These are phyloP conservation scores for Collybia mongolica DNA, from an alignment of 768 basidiomycete genomes.

Conservation along the genomic window DNA sequence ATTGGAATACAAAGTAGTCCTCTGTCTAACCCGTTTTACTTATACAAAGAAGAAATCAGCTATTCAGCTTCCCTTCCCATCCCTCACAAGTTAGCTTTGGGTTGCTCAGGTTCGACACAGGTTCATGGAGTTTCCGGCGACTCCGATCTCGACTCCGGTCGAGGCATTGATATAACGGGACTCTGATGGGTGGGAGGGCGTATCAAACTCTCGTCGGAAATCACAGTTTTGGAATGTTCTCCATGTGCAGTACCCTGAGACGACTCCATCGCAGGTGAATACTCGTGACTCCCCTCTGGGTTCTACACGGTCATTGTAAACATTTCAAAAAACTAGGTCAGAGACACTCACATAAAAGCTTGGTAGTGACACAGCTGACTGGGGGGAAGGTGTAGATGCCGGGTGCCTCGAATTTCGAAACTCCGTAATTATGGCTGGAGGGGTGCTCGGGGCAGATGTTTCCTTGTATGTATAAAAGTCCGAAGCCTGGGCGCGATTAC, in stretches of 20 bases:
- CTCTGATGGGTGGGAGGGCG: too few species aligned
- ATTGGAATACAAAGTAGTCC: too few species aligned
- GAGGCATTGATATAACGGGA: too few species aligned
- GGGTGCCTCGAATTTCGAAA: background rate
- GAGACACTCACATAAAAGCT: background rate
- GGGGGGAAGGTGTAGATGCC: background rate
- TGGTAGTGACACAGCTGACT: background rate
- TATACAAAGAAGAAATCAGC: too few species aligned
- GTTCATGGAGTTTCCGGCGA: too few species aligned
- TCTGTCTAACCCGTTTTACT: too few species aligned
- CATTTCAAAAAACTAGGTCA: background rate
- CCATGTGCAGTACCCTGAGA: constrained; percentile 17
- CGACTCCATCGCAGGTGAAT: constrained; percentile 22
- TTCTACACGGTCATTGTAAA: constrained; percentile 3
- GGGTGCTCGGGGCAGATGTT: too few species aligned
- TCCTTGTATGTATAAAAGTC: background rate
- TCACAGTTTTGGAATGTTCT: constrained; percentile 5
- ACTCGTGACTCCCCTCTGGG: constrained; percentile 7
- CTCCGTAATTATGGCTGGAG: background rate
- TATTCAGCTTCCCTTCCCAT: too few species aligned
- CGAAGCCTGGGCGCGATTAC: constrained; percentile 1
- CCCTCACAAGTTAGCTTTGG: too few species aligned
- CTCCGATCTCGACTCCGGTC: too few species aligned
- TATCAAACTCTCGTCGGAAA: constrained; percentile 2
- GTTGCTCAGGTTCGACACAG: too few species aligned